Evolutionary conservation across 768 basidiomycete genomes (phyloP), one percentile per base, ranked within the genome.

Genomic region (Lactifluus volemus): DNA sequence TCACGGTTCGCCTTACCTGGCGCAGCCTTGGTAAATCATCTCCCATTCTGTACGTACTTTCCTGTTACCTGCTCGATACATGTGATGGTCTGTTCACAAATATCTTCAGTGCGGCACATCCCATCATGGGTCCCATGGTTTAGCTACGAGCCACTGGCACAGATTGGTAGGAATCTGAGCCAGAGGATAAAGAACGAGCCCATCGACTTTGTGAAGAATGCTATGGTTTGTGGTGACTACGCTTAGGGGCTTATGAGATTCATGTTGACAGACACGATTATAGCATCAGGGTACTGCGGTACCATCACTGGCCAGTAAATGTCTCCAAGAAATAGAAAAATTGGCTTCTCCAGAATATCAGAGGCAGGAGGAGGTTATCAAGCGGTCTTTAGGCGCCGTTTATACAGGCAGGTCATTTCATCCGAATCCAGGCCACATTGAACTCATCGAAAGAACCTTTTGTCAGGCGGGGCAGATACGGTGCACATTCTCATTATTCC

Each of bases 111-210:
- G 44, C 39, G 39, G 12, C 49, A 48, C 15, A 25, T 52, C 15
- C 63, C 63, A 17, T 38, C 53, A 10, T 60, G 63, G 63, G 14
- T 63, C 6, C 62, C 58, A 10, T 53, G 49, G 41, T 10, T 60
- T 8, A 55, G 49, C 5, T 63, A 61, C 29, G 14, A 30, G 19
- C 52, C 58, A 6, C 2, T 63, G 41, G 54, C 36, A 2, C 30
- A 25, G 12, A 9, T 30, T 25, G 36, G 39, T 14, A 45, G 30
- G 45, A n/a, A 55, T 7, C 19, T 60, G 5, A 32, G 53, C 15
- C 19, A 42, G 49, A 49, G n/a, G 48, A 44, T 60, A 30, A 60
- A 21, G 25, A 50, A 50, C 1, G 48, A 55, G 41, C 59, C 59
- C 8, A 50, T 60, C 6, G 41, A 60, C 19, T 60, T 60, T 10